These are phyloP conservation scores for Phalaenopsis aphrodite DNA, from an alignment of 106 monocot genomes.

Conservation along the genomic window DNA sequence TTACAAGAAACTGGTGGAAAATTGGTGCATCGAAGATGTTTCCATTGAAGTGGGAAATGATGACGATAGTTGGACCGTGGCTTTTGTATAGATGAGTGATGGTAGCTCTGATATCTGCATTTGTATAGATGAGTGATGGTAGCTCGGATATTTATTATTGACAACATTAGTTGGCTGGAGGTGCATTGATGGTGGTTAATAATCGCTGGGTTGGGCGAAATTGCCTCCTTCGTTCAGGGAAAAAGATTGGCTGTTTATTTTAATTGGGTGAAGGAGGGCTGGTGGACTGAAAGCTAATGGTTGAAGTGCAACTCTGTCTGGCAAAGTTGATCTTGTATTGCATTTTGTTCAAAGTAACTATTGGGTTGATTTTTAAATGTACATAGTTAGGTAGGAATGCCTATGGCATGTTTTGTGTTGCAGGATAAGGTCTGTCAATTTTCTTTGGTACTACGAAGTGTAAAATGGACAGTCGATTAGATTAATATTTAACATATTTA, in stretches of 20 bases:
- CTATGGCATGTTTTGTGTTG: neutral
- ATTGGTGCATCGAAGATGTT: neutral
- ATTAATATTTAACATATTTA: neutral
- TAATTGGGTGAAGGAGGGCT: neutral
- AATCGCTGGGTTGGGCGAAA: neutral
- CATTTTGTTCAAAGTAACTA: neutral
- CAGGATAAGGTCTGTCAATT: neutral
- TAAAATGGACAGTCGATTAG: neutral
- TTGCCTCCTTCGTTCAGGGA: neutral
- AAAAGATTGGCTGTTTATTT: neutral
- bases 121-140: neutral
- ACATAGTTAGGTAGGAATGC: neutral
- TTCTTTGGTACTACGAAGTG: neutral
- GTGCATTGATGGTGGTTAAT: neutral
- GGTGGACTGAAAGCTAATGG: neutral
- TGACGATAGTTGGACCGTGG: neutral
- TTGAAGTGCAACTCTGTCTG: neutral
- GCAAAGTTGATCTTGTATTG: neutral
- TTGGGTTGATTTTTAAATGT: neutral
- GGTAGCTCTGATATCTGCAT: neutral
- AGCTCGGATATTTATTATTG: neutral
- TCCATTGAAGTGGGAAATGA: neutral
- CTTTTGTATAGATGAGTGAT: neutral
- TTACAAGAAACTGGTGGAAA: neutral
- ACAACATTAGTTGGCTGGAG: neutral